These are phyloP conservation scores for Saposhnikovia divaricata DNA, from an alignment of 129 eudicot species.

Conservation along the genomic window DNA sequence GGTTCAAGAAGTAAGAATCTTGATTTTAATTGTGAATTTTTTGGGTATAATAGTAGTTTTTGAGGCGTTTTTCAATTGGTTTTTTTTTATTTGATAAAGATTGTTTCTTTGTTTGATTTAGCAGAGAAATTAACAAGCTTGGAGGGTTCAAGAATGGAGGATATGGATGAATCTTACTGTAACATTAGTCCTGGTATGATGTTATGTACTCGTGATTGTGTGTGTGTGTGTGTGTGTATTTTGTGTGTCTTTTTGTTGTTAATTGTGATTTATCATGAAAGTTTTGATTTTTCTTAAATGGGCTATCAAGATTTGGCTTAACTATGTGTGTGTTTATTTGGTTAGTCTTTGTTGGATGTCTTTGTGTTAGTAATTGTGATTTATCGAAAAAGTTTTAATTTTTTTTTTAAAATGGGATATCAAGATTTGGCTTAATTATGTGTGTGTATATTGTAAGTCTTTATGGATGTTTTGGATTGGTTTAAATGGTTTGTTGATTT, in stretches of 20 bases:
- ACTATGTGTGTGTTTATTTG: background rate
- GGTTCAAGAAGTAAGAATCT: background rate
- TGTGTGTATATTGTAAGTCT: too few species aligned
- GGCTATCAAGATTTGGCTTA: slow-evolving; percentile 5
- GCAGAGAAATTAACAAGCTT: slow-evolving; percentile 18
- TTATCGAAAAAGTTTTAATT: too few species aligned
- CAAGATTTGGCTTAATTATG: too few species aligned
- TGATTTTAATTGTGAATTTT: too few species aligned
- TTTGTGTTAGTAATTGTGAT: too few species aligned
- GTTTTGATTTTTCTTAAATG: background rate
- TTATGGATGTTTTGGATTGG: too few species aligned
- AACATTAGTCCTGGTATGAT: slow-evolving; percentile 36
- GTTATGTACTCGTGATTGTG: background rate
- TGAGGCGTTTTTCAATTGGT: background rate
- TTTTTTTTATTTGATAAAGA: background rate
- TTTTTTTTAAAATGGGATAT: too few species aligned
- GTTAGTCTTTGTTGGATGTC: too few species aligned
- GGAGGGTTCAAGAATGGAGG: slow-evolving; percentile 30
- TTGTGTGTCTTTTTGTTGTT: background rate
- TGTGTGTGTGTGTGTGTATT: slow-evolving; percentile 7
- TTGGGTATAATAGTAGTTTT: too few species aligned
- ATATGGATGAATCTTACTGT: slow-evolving; percentile 22
- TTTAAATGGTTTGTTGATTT: too few species aligned
- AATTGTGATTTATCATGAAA: slow-evolving; percentile 21
- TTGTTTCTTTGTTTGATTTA: slow-evolving; percentile 16